Percentiles rank a stretch among this genome's conserved stretches.
These are phyloP conservation scores for Cyclocybe cylindracea DNA, from an alignment of 768 basidiomycete species.

Conservation along the genomic window DNA sequence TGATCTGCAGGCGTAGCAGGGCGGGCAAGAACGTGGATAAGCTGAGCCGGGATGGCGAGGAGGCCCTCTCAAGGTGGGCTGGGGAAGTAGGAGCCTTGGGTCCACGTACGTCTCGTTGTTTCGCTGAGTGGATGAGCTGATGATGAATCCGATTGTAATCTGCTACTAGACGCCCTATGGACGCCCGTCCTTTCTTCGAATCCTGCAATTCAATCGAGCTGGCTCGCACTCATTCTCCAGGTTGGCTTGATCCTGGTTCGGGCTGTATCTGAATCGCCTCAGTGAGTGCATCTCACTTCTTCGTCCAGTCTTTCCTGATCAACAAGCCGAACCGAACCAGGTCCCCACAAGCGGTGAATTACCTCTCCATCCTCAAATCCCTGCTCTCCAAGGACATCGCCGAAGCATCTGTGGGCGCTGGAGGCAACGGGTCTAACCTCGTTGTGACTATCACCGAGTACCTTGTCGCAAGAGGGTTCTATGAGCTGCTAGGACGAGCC, in stretches of 20 bases:
- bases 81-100: constrained; percentile 30
- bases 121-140: not conserved
- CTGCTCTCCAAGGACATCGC: constrained; percentile 40
- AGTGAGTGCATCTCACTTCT: constrained; percentile 38
- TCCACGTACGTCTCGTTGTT: constrained; percentile 22
- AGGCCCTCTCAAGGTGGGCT: constrained; percentile 51
- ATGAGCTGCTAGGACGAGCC: constrained; percentile 39
- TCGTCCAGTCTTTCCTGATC: not conserved
- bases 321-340: constrained; percentile 28
- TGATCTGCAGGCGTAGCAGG: constrained; percentile 37
- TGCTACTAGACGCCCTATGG: too few relatives aligned
- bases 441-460: constrained; percentile 41
- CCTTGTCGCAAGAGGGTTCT: constrained; percentile 48
- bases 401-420: constrained; percentile 25
- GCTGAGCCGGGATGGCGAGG: constrained; percentile 39
- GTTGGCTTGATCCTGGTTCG: constrained; percentile 50
- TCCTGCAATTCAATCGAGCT: constrained; percentile 32
- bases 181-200: too few relatives aligned
- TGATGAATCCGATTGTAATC: not conserved
- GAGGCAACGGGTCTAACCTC: constrained; percentile 25
- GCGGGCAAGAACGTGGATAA: too few relatives aligned
- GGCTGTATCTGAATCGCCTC: constrained; percentile 48
- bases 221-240: constrained; percentile 62
- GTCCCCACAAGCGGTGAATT: constrained; percentile 41
- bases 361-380: constrained; percentile 52